Percentiles rank a stretch among this genome's conserved stretches.
phyloP scores from a whole-genome alignment of 208 protist species.

The Acanthamoeba triangularis region DNA sequence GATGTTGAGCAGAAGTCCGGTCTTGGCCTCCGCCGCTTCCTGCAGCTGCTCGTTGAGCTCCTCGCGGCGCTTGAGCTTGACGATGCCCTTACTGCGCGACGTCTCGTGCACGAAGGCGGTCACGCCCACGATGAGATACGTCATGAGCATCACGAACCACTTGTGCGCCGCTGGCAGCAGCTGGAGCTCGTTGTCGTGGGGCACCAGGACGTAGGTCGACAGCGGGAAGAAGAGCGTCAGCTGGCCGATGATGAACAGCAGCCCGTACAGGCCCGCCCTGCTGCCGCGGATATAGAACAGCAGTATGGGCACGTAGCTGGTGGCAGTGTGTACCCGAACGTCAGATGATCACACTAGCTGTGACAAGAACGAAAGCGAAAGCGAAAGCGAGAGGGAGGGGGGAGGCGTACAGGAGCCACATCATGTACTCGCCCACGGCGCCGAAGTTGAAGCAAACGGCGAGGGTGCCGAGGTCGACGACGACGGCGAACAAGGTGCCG shows the following conservation, averaged over 20 bases:
- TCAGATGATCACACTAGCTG: too few species aligned
- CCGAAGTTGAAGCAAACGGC: slow-evolving; percentile 55
- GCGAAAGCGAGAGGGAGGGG: not conserved
- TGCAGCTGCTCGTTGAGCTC: slow-evolving; percentile 63
- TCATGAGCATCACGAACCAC: slow-evolving; percentile 66
- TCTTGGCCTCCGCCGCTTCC: slow-evolving; percentile 68
- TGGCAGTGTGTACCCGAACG: too few species aligned
- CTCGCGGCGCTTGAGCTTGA: slow-evolving; percentile 33
- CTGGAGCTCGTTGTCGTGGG: not conserved
- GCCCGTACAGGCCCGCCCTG: slow-evolving; percentile 24
- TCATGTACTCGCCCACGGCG: slow-evolving; percentile 39
- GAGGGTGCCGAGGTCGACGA: slow-evolving; percentile 26
- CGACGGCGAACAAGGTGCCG: not conserved
- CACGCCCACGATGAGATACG: slow-evolving; percentile 30
- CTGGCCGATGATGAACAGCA: slow-evolving; percentile 50
- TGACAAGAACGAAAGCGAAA: too few species aligned
- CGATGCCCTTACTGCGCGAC: slow-evolving; percentile 6
- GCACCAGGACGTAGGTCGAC: slow-evolving; percentile 19
- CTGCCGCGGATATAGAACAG: slow-evolving; percentile 58
- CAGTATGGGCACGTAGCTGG: slow-evolving; percentile 42
- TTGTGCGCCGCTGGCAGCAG: slow-evolving; percentile 3
- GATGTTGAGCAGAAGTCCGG: slow-evolving; percentile 59
- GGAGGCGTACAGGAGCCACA: slow-evolving; percentile 14
- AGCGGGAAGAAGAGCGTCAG: slow-evolving; percentile 54
- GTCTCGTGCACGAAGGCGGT: slow-evolving; percentile 68